Percentiles rank a stretch among this genome's conserved stretches.
These are phyloP conservation scores for Xylaria sp. DNA, from an alignment of 2,329 filamentous ascomycete genomes.

Conservation along the genomic window DNA sequence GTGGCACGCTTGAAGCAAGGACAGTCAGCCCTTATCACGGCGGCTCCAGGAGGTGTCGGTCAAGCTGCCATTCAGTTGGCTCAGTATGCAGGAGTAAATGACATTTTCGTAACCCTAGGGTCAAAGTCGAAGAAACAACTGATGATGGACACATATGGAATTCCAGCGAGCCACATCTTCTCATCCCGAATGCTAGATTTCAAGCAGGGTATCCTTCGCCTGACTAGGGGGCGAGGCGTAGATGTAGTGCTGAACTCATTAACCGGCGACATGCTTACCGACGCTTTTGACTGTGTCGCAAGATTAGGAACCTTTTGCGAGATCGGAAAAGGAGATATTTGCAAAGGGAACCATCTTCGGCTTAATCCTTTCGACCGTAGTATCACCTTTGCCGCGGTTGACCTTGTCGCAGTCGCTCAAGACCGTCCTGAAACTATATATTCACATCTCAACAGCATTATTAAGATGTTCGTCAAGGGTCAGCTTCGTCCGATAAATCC, in stretches of 20 bases:
- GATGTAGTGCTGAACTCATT: slow-evolving; percentile 37
- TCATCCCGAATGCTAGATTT: slow-evolving; percentile 42
- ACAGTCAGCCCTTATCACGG: slow-evolving; percentile 42
- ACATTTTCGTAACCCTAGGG: slow-evolving; percentile 48
- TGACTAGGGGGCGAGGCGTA: slow-evolving; percentile 43
- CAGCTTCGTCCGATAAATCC: slow-evolving; percentile 23
- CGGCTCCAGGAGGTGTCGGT: slow-evolving; percentile 40
- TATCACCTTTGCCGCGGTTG: slow-evolving; percentile 32
- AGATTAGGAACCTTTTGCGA: slow-evolving; percentile 49
- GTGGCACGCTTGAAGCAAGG: slow-evolving; percentile 42
- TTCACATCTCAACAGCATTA: slow-evolving; percentile 10
- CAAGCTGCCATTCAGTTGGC: slow-evolving; percentile 40
- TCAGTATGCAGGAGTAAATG: slow-evolving; percentile 33
- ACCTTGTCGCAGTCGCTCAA: slow-evolving; percentile 31
- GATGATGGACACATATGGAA: slow-evolving; percentile 43
- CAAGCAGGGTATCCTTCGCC: slow-evolving; percentile 38
- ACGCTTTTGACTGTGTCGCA: slow-evolving; percentile 49
- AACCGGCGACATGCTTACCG: slow-evolving; percentile 42
- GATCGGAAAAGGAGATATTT: slow-evolving; percentile 48
- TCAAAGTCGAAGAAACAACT: slow-evolving; percentile 44
- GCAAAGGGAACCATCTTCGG: slow-evolving; percentile 48
- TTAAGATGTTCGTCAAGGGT: slow-evolving; percentile 19
- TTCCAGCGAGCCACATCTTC: slow-evolving; percentile 48
- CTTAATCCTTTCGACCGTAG: slow-evolving; percentile 50
- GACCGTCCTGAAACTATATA: slow-evolving; percentile 23